phyloP scores from a whole-genome alignment of 1,139 yeast species.

The Kodamaea arcana region DNA sequence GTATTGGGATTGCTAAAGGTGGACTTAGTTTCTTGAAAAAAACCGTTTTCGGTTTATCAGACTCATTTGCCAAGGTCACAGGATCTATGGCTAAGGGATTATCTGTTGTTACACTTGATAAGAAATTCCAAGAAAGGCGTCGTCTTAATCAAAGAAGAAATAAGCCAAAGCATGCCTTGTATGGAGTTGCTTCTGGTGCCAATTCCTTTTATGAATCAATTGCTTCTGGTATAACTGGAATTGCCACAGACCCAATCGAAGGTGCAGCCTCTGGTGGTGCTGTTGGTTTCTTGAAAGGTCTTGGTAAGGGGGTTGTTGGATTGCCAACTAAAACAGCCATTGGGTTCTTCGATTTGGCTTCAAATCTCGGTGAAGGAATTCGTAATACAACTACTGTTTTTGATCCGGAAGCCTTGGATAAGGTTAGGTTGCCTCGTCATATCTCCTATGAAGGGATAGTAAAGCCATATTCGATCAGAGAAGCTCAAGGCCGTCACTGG shows the following conservation, averaged over 20 bases:
- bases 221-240: constrained; percentile 83
- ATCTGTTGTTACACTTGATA: constrained; percentile 85
- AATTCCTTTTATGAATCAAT: constrained; percentile 83
- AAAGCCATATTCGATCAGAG: constrained; percentile 72
- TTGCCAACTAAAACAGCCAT: constrained; percentile 95
- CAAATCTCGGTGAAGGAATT: constrained; percentile 91
- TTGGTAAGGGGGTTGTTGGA: constrained; percentile 93
- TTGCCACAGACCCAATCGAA: constrained; percentile 86
- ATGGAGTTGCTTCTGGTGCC: constrained; percentile 85
- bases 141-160: constrained; percentile 70
- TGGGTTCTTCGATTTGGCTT: constrained; percentile 89
- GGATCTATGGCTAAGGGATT: constrained; percentile 95
- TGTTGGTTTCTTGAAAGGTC: constrained; percentile 84
- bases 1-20: constrained; percentile 94
- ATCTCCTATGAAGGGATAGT: constrained; percentile 68
- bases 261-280: constrained; percentile 88
- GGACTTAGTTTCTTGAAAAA: constrained; percentile 91
- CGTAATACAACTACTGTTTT: constrained; percentile 88
- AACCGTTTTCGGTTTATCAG: constrained; percentile 91
- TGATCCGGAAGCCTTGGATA: constrained; percentile 74
- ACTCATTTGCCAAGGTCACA: constrained; percentile 86
- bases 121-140: constrained; percentile 77
- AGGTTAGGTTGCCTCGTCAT: constrained; percentile 78
- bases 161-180: constrained; percentile 82
- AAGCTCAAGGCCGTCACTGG: constrained; percentile 95